Evolutionary conservation across 495 filamentous ascomycete genomes (phyloP), one percentile per base, ranked within the genome.

Genomic region (Talaromyces adpressus): DNA sequence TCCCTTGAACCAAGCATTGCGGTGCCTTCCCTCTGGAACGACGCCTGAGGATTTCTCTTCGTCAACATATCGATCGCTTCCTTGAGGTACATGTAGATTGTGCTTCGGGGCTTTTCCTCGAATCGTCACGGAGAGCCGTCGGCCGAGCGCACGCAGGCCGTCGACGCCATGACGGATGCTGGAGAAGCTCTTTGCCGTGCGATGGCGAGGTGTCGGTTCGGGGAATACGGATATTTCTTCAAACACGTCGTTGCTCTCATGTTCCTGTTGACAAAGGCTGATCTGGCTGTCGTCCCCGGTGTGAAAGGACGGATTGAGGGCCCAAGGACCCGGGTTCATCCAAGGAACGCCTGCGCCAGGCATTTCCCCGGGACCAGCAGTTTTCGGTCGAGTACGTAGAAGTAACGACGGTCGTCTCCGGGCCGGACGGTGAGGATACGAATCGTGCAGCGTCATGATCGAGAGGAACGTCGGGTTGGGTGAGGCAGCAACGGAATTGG

Each of bases 151-250:
- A 34, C 75, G 76, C 53, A 81, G 63, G 1, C 78, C 78, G 61
- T 79, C 77, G 59, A 81, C 73, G 5, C 77, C 74, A 59, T 81
- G 77, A 52, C 75, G 75, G 34, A 81, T 62, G 23, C 68, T 77
- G 14, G 79, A 82, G 66, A 81, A 82, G 68, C 78, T 80, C 62
- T 77, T 79, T 41, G 77, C 70, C 27, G 66, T 63, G 30, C 76
- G 77, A 27, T 73, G 76, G 14, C 77, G 70, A n/a, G 71, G 75
- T 20, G 68, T 66, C 2, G 71, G 69, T 29, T 73, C 70, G 9
- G 74, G 70, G 34, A 77, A 76, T 22, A 71, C 69, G 49, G 72
- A 72, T 54, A 72, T 72, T 7, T 78, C 76, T 62, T 81, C 75
- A 47, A 79, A 57, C 0, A 71, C 73, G 25, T 57, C 69, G 32